phyloP scores from a whole-genome alignment of 768 basidiomycete genomes.

The Russula vinacea region DNA sequence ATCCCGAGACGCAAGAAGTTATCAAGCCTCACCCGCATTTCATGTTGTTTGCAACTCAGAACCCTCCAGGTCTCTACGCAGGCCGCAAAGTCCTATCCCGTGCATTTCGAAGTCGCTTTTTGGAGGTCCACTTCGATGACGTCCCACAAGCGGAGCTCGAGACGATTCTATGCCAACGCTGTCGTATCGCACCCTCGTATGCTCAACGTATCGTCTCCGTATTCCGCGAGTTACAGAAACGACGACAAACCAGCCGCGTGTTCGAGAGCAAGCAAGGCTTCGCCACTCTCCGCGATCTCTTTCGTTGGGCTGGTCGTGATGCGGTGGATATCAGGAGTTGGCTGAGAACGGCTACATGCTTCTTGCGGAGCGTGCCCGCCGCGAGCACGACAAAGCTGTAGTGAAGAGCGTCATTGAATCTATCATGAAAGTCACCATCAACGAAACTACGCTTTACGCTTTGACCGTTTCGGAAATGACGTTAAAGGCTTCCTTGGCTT shows the following conservation, averaged over 20 bases:
- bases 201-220: constrained; percentile 87
- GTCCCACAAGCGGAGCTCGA: constrained; percentile 93
- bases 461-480: constrained; percentile 44
- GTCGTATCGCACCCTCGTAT: constrained; percentile 90
- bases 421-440: constrained; percentile 82
- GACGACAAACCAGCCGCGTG: constrained; percentile 84
- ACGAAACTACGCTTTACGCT: constrained; percentile 67
- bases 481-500: constrained; percentile 53
- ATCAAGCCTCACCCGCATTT: constrained; percentile 92
- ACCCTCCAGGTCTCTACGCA: constrained; percentile 93
- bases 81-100: constrained; percentile 93
- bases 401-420: constrained; percentile 93
- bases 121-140: constrained; percentile 96
- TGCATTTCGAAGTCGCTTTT: constrained; percentile 94
- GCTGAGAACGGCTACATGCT: constrained; percentile 98
- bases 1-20: constrained; percentile 97
- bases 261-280: constrained; percentile 98
- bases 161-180: constrained; percentile 88
- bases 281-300: constrained; percentile 93
- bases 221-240: constrained; percentile 89
- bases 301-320: constrained; percentile 93
- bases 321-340: constrained; percentile 88
- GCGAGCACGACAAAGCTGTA: constrained; percentile 76
- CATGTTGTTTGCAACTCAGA: constrained; percentile 98
- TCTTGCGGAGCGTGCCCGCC: constrained; percentile 84